These are phyloP conservation scores for Abrus pulchellus DNA, from an alignment of 306 rosid genomes.

Conservation along the genomic window DNA sequence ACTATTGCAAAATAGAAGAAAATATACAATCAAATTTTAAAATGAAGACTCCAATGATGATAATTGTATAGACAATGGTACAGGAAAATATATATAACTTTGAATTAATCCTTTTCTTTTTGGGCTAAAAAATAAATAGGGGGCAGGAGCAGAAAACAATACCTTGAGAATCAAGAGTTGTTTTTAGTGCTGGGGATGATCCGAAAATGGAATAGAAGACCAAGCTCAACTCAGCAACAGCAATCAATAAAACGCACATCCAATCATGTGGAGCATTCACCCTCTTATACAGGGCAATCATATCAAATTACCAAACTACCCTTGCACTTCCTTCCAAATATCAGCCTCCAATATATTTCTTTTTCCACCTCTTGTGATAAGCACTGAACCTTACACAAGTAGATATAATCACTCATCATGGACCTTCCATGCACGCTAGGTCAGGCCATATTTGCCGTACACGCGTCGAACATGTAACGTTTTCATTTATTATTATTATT, in stretches of 20 bases:
- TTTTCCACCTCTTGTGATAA: conserved; percentile 15
- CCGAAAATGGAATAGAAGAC: conserved; percentile 38
- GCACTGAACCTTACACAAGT: neutral
- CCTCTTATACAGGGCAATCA: conserved; percentile 58
- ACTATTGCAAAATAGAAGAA: neutral
- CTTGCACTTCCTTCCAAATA: conserved; percentile 38
- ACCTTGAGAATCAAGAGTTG: conserved; percentile 41
- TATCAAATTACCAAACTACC: conserved; percentile 58
- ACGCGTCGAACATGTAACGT: conserved; percentile 55
- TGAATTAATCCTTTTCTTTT: conserved; percentile 9
- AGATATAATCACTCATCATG: conserved; percentile 9
- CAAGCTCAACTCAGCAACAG: conserved; percentile 34
- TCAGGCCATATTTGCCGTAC: conserved; percentile 53
- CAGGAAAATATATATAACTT: neutral
- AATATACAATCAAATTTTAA: neutral
- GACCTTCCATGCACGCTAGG: conserved; percentile 45
- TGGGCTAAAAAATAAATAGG: neutral
- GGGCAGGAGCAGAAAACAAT: conserved; percentile 6
- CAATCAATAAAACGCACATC: conserved; percentile 47
- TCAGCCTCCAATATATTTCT: neutral
- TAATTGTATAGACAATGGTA: neutral
- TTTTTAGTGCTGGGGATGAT: conserved; percentile 14
- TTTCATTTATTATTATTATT: neutral
- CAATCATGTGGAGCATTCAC: conserved; percentile 49
- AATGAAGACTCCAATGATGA: neutral